Conservation (phyloP, 176 grass and related monocot genomes). For the Tuctoria greenei region DNA sequence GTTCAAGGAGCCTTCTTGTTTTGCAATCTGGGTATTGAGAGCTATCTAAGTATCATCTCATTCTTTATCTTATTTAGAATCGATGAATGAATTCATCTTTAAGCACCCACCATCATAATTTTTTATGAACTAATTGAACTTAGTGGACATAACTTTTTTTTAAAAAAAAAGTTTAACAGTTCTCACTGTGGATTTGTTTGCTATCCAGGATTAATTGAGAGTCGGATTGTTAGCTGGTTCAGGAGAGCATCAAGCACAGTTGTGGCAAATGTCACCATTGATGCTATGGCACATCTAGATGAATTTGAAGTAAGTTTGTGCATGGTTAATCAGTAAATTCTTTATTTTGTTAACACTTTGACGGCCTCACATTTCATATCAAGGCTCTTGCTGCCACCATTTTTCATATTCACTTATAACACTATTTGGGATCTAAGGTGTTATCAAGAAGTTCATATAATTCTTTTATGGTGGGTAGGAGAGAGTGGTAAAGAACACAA, state of each 20-base stretch:
- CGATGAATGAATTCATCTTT: slow-evolving; percentile 3
- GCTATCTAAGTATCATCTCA: neutral
- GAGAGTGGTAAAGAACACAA: neutral
- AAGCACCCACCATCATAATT: neutral
- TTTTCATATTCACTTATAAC: neutral
- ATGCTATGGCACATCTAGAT: slow-evolving; percentile 57
- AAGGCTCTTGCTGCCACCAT: neutral
- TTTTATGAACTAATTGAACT: slow-evolving; percentile 28
- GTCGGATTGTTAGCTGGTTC: slow-evolving; percentile 63
- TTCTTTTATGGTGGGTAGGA: neutral
- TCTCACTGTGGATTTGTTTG: slow-evolving; percentile 34
- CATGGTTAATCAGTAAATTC: slow-evolving; percentile 14
- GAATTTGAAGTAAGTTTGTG: slow-evolving; percentile 74
- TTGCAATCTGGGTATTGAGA: slow-evolving; percentile 3
- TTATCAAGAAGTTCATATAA: neutral
- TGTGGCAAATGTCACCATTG: slow-evolving; percentile 67
- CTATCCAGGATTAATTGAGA: slow-evolving; percentile 68
- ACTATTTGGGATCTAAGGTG: neutral
- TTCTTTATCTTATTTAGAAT: neutral
- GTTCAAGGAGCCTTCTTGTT: neutral
- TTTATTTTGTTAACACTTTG: neutral
- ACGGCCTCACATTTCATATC: slow-evolving; percentile 8
- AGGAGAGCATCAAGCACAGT: slow-evolving; percentile 66
- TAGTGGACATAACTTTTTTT: neutral
- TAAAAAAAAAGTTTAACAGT: neutral